Conservation (phyloP, 495 filamentous ascomycete species). For the Penicillium steckii region DNA sequence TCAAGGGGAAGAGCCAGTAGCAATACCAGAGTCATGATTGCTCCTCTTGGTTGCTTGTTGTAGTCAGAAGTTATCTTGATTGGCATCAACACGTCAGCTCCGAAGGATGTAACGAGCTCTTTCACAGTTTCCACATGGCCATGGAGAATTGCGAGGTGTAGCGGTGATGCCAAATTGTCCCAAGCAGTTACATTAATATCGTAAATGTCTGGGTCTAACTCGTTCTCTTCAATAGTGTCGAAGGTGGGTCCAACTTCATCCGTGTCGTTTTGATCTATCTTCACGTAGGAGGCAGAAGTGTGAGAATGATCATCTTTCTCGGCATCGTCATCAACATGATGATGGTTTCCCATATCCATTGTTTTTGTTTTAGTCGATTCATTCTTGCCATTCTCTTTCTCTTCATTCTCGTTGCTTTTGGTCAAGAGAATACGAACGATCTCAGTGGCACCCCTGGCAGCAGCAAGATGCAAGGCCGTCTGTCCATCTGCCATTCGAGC, state of each 20-base stretch:
- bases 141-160: slow-evolving; percentile 74
- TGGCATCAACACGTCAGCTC: slow-evolving; percentile 69
- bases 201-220: slow-evolving; percentile 72
- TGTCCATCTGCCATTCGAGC: slow-evolving; percentile 73
- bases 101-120: slow-evolving; percentile 67
- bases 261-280: slow-evolving; percentile 48
- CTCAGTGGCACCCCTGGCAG: slow-evolving; percentile 61
- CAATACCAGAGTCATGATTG: slow-evolving; percentile 65
- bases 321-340: not conserved
- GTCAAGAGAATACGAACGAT: slow-evolving; percentile 68
- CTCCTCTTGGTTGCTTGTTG: slow-evolving; percentile 45
- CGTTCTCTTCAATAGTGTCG: slow-evolving; percentile 48
- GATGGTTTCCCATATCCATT: not conserved
- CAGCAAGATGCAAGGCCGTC: slow-evolving; percentile 77
- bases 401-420: slow-evolving; percentile 62
- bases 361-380: not conserved
- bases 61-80: slow-evolving; percentile 57
- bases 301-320: slow-evolving; percentile 39
- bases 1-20: slow-evolving; percentile 53
- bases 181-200: slow-evolving; percentile 73
- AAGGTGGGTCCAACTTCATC: slow-evolving; percentile 25
- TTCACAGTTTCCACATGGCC: slow-evolving; percentile 67
- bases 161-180: slow-evolving; percentile 67
- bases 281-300: slow-evolving; percentile 65
- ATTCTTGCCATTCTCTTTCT: not conserved